These are phyloP conservation scores for Lipomyces oligophaga DNA, from an alignment of 805 yeast species.

Conservation along the genomic window DNA sequence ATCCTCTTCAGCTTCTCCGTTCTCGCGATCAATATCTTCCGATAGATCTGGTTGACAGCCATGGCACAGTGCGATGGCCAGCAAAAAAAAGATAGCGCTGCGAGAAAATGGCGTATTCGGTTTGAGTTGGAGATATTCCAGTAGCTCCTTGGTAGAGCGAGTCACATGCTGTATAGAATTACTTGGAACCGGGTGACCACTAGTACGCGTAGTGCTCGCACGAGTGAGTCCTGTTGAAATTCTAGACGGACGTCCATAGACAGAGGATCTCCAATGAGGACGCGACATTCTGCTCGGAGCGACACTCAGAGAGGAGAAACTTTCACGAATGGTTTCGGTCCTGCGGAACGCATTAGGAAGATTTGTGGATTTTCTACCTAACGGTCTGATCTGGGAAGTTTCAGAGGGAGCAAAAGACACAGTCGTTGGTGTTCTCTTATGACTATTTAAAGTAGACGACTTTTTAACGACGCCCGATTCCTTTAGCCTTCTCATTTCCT, in stretches of 20 bases:
- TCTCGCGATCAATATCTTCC: slow-evolving; percentile 10
- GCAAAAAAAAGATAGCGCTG: slow-evolving; percentile 71
- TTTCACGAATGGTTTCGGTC: slow-evolving; percentile 7
- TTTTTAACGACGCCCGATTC: neutral
- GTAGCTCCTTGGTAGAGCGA: slow-evolving; percentile 57
- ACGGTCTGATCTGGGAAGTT: neutral
- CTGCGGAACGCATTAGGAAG: slow-evolving; percentile 21
- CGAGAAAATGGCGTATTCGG: slow-evolving; percentile 69
- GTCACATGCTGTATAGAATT: neutral
- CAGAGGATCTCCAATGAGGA: slow-evolving; percentile 25
- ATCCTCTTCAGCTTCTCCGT: slow-evolving; percentile 27
- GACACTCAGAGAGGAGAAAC: slow-evolving; percentile 6
- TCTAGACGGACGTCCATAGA: slow-evolving; percentile 8
- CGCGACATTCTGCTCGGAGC: slow-evolving; percentile 7
- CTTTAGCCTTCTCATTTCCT: slow-evolving; percentile 8
- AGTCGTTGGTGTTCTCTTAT: neutral
- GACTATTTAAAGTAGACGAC: neutral
- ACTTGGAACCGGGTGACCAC: neutral
- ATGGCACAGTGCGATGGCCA: slow-evolving; percentile 83
- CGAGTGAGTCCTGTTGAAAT: slow-evolving; percentile 1
- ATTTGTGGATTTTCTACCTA: slow-evolving; percentile 1
- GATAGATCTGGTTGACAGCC: slow-evolving; percentile 70
- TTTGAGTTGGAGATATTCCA: slow-evolving; percentile 63
- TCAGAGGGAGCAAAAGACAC: neutral
- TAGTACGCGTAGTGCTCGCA: slow-evolving; percentile 1